A percentile compares a stretch with the other conserved stretches of the same genome.
Evolutionary conservation across 129 eudicot species (phyloP).

Genomic region (Helianthus annuus): HanXRQr2.0-SUNRISE NC_035446.2:142520523-142521022

Average conservation of each 20-base stretch:
- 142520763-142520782: constrained; percentile 28
- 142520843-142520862: constrained; percentile 93
- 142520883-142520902: constrained; percentile 98
- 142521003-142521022: neutral
- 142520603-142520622: constrained; percentile 86
- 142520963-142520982: neutral
- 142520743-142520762: constrained; percentile 96
- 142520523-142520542: constrained; percentile 92
- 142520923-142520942: constrained; percentile 78
- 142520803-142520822: constrained; percentile 8
- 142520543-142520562: constrained; percentile 96
- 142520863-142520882: constrained; percentile 97
- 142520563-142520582: constrained; percentile 86
- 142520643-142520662: neutral
- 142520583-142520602: constrained; percentile 91
- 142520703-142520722: constrained; percentile 76
- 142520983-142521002: neutral
- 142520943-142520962: neutral
- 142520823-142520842: constrained; percentile 12
- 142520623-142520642: neutral
- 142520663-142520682: neutral
- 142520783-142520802: constrained; percentile 1
- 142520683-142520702: constrained; percentile 11
- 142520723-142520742: constrained; percentile 90
- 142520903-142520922: constrained; percentile 94